A percentile compares a stretch with the other conserved stretches of the same genome.
These are phyloP conservation scores for Aureobasidium uvarum DNA, from an alignment of 2,329 filamentous ascomycete genomes.

Conservation along the genomic window DNA sequence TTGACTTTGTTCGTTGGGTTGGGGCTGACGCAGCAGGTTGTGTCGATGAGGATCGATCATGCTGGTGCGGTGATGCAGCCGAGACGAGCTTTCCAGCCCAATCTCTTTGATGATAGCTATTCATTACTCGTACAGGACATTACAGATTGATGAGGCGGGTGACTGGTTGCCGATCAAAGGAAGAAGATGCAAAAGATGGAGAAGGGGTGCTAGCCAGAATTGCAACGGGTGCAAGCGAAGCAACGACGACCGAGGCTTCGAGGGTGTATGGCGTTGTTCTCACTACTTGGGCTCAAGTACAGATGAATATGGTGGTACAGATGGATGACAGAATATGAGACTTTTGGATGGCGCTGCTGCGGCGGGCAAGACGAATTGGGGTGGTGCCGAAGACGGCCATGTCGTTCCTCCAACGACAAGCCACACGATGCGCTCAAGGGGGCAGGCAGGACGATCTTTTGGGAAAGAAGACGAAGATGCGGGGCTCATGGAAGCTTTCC, in stretches of 20 bases:
- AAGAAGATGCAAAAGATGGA: not conserved
- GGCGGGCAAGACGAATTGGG: not conserved
- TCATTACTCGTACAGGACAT: conserved; percentile 19
- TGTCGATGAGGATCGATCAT: not conserved
- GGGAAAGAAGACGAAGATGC: not conserved
- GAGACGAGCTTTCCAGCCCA: conserved; percentile 17
- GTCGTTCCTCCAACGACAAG: conserved; percentile 2
- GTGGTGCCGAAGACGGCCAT: not conserved
- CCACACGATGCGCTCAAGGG: not conserved
- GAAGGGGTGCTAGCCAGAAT: not conserved
- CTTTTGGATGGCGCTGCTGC: not conserved
- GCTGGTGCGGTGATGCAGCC: not conserved
- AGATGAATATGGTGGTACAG: not conserved
- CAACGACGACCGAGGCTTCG: not conserved
- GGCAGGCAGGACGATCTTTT: not conserved
- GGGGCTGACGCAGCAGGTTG: not conserved
- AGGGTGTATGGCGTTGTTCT: not conserved
- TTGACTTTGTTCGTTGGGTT: conserved; percentile 11
- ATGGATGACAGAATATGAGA: not conserved
- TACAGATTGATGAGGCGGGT: not conserved
- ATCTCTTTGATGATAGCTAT: conserved; percentile 17
- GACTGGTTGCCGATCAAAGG: not conserved
- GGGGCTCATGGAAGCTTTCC: conserved; percentile 10
- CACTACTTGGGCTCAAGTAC: not conserved
- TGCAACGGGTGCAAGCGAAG: not conserved